These are phyloP conservation scores for Cenchrus purpureus DNA, from an alignment of 176 grass and related monocot species.

Conservation along the genomic window DNA sequence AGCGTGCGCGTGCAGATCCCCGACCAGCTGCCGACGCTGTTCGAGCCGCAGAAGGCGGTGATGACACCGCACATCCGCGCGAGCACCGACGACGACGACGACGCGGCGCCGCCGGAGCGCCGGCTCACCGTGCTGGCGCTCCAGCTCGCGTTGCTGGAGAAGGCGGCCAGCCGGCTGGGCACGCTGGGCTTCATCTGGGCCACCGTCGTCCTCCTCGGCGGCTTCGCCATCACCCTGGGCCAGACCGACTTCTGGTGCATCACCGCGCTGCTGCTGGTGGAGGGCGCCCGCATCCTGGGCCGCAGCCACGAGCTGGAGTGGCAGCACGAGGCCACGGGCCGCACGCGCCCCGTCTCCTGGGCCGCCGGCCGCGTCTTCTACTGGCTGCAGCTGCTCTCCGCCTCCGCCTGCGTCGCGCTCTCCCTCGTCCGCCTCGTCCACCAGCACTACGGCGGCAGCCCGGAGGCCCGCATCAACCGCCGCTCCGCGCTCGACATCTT, in stretches of 20 bases:
- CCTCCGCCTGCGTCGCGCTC: constrained; percentile 56
- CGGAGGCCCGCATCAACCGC: constrained; percentile 41
- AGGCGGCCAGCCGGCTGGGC: constrained; percentile 76
- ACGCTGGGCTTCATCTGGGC: constrained; percentile 78
- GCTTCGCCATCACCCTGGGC: constrained; percentile 62
- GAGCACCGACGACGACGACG: not conserved
- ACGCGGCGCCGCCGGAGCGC: constrained; percentile 45
- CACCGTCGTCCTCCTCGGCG: constrained; percentile 73
- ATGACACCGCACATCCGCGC: constrained; percentile 22
- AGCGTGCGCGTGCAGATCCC: constrained; percentile 44
- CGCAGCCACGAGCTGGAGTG: constrained; percentile 44
- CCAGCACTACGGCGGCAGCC: constrained; percentile 54
- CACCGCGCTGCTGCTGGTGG: not conserved
- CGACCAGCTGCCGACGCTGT: constrained; percentile 52
- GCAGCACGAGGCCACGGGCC: constrained; percentile 53
- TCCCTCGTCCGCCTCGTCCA: constrained; percentile 52
- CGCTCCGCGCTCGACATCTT: constrained; percentile 60
- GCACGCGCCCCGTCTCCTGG: constrained; percentile 43
- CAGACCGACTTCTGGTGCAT: constrained; percentile 34
- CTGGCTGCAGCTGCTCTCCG: constrained; percentile 69
- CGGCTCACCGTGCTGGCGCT: constrained; percentile 66
- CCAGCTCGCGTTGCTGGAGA: constrained; percentile 69
- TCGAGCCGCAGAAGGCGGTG: constrained; percentile 52
- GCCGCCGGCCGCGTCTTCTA: constrained; percentile 50
- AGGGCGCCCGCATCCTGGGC: constrained; percentile 27